Percentiles rank a stretch among this genome's conserved stretches.
Conservation (phyloP, 169 alveolate species). For the Plasmodium gaboni region DNA sequence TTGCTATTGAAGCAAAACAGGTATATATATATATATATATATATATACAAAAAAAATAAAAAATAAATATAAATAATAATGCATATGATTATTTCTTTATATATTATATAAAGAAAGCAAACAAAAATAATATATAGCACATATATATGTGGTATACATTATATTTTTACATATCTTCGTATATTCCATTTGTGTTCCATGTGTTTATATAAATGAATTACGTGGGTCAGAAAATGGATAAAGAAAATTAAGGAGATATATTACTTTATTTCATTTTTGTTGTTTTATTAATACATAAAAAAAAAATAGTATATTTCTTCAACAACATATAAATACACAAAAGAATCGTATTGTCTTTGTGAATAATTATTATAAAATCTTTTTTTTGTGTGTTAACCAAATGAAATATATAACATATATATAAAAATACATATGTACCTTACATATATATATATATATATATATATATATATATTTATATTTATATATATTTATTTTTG, state of each 20-base stretch:
- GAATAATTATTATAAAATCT: background rate
- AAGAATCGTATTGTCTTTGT: background rate
- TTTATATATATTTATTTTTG: background rate
- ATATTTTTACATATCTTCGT: background rate
- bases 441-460: background rate
- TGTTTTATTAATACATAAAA: slow-evolving; percentile 19
- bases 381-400: background rate
- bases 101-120: too few relatives aligned
- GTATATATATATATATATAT: slow-evolving; percentile 62
- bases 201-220: slow-evolving; percentile 15
- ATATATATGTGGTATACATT: background rate
- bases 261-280: slow-evolving; percentile 11
- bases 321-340: background rate
- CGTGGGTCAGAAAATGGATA: slow-evolving; percentile 76
- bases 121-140: too few relatives aligned
- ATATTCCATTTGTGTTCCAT: slow-evolving; percentile 74
- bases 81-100: background rate
- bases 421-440: background rate
- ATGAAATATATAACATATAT: background rate
- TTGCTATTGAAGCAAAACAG: slow-evolving; percentile 99
- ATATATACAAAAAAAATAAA: background rate
- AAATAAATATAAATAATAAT: background rate
- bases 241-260: slow-evolving; percentile 16
- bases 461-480: background rate
- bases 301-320: slow-evolving; percentile 33